Conservation (phyloP, 2,329 filamentous ascomycete genomes). For the Neofusicoccum sp. region DNA sequence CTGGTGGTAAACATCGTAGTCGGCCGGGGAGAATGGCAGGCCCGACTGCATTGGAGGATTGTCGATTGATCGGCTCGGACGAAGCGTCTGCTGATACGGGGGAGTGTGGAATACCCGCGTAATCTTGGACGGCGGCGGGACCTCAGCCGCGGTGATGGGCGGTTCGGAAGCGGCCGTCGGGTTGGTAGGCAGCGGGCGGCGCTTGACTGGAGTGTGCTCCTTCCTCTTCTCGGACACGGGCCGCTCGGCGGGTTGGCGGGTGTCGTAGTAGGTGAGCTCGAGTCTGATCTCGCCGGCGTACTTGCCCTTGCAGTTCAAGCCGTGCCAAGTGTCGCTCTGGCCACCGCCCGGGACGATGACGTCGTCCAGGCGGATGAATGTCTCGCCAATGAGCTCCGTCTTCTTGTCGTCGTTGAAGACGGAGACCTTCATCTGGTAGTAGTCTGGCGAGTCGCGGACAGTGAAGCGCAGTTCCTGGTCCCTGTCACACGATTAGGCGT, state of each 20-base stretch:
- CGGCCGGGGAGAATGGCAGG: slow-evolving; percentile 13
- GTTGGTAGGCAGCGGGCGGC: slow-evolving; percentile 79
- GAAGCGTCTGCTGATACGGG: slow-evolving; percentile 23
- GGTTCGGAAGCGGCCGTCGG: slow-evolving; percentile 51
- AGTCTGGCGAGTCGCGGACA: slow-evolving; percentile 94
- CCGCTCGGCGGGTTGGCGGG: slow-evolving; percentile 50
- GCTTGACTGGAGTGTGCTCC: slow-evolving; percentile 63
- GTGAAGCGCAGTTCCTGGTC: slow-evolving; percentile 95
- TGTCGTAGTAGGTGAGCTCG: slow-evolving; percentile 95
- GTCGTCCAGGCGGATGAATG: slow-evolving; percentile 78
- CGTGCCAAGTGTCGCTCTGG: slow-evolving; percentile 93
- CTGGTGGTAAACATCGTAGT: slow-evolving; percentile 16
- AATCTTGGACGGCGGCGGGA: slow-evolving; percentile 19
- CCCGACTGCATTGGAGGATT: not conserved
- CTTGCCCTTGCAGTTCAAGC: slow-evolving; percentile 81
- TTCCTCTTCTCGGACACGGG: slow-evolving; percentile 50
- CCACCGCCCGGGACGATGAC: slow-evolving; percentile 84
- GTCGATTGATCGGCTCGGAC: slow-evolving; percentile 8
- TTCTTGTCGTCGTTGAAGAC: slow-evolving; percentile 98
- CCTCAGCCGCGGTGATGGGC: slow-evolving; percentile 22
- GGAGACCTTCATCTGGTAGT: slow-evolving; percentile 91
- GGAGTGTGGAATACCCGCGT: slow-evolving; percentile 35
- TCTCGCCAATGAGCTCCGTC: slow-evolving; percentile 93
- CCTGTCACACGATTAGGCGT: slow-evolving; percentile 56
- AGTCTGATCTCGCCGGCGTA: slow-evolving; percentile 94